phyloP scores from a whole-genome alignment of 352 stramenopile species.

The Pythium coloratum region DNA sequence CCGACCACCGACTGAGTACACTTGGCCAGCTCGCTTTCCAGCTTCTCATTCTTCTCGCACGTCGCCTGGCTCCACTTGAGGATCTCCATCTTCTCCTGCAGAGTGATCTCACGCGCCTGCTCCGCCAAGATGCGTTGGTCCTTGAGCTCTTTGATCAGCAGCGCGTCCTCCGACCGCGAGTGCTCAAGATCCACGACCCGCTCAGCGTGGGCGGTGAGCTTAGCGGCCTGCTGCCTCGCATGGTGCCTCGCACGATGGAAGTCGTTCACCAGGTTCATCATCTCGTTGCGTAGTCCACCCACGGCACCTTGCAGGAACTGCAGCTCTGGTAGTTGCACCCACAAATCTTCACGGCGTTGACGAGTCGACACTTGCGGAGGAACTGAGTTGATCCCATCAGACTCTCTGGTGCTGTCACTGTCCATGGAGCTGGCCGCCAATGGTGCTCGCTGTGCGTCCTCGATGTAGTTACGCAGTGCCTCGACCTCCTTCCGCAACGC shows the following conservation, averaged over 20 bases:
- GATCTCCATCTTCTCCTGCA: constrained; percentile 58
- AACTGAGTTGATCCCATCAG: not conserved
- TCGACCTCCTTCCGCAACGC: constrained; percentile 45
- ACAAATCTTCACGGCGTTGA: constrained; percentile 22
- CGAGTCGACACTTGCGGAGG: not conserved
- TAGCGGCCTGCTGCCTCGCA: constrained; percentile 33
- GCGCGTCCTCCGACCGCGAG: constrained; percentile 35
- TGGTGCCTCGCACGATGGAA: constrained; percentile 44
- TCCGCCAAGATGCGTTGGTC: constrained; percentile 49
- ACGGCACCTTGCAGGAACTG: constrained; percentile 51
- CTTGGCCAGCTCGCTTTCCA: constrained; percentile 38
- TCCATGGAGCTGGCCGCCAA: not conserved
- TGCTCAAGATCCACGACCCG: constrained; percentile 43
- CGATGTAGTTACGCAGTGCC: constrained; percentile 46
- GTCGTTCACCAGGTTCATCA: constrained; percentile 50
- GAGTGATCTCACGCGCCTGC: constrained; percentile 61
- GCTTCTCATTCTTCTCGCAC: constrained; percentile 48
- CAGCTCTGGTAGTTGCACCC: constrained; percentile 37
- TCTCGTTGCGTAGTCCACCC: constrained; percentile 46
- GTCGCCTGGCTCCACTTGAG: constrained; percentile 63
- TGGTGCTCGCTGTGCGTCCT: constrained; percentile 29
- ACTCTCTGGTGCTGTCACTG: not conserved
- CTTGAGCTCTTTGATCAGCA: constrained; percentile 39
- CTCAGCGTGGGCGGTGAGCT: constrained; percentile 35
- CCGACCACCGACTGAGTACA: constrained; percentile 28